These are phyloP conservation scores for Hortaea werneckii DNA, from an alignment of 2,329 filamentous ascomycete species.

Conservation along the genomic window DNA sequence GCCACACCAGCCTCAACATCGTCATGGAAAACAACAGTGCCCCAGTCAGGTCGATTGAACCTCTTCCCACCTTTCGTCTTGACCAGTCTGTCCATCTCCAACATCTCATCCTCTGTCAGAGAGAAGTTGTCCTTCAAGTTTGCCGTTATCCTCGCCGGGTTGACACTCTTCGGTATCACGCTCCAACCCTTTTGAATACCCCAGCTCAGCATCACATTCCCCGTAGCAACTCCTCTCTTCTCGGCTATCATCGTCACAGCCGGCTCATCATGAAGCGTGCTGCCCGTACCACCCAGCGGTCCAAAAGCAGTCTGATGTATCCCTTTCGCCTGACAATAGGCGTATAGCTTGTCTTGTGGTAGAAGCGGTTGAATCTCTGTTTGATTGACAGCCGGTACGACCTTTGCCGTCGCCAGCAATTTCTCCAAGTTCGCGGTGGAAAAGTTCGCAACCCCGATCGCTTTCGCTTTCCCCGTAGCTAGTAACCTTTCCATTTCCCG, in stretches of 20 bases:
- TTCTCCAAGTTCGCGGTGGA: conserved; percentile 6
- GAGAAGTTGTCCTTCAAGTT: conserved; percentile 9
- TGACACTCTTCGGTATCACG: conserved; percentile 6
- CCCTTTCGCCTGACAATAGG: conserved; percentile 5
- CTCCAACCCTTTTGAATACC: conserved; percentile 4
- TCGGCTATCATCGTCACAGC: conserved; percentile 5
- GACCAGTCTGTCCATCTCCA: conserved; percentile 12
- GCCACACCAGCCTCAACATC: conserved; percentile 12
- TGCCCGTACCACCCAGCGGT: conserved; percentile 7
- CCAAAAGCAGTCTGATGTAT: conserved; percentile 10
- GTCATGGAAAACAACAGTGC: conserved; percentile 35
- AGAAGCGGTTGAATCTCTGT: conserved; percentile 9
- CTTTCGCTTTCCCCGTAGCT: conserved; percentile 10
- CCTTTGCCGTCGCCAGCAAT: conserved; percentile 6
- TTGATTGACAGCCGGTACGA: conserved; percentile 12
- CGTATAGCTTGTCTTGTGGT: conserved; percentile 6
- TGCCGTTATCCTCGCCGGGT: conserved; percentile 7
- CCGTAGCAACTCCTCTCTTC: conserved; percentile 5
- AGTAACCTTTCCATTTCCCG: conserved; percentile 12
- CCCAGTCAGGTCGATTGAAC: conserved; percentile 38
- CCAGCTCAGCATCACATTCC: conserved; percentile 4
- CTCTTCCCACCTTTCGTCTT: conserved; percentile 30
- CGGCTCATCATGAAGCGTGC: conserved; percentile 7
- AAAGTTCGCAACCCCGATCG: conserved; percentile 13
- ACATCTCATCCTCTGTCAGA: conserved; percentile 8